Percentiles rank a stretch among this genome's conserved stretches.
Evolutionary conservation across 768 basidiomycete genomes (phyloP).

Genomic region (Mycena pura): DNA sequence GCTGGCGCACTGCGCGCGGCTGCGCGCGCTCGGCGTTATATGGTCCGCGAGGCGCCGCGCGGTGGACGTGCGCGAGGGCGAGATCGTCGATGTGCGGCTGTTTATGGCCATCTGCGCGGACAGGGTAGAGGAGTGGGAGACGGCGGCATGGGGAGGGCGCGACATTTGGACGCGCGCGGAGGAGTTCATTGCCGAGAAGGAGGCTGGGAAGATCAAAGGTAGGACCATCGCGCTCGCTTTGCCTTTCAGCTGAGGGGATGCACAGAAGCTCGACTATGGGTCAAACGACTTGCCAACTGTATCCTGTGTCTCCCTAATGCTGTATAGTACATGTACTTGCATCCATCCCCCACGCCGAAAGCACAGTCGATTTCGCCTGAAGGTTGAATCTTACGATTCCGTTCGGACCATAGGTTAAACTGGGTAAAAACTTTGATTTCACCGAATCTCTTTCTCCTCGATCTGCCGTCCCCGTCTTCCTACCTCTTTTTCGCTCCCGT

Average conservation of each 20-base stretch:
- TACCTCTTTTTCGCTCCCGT: no score
- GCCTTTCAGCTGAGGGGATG: neutral
- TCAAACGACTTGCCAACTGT: neutral
- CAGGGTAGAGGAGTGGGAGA: conserved; percentile 7
- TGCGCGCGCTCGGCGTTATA: conserved; percentile 15
- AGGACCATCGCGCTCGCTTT: neutral
- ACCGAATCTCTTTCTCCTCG: no score
- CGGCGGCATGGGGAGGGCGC: neutral
- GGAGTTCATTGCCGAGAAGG: conserved; percentile 14
- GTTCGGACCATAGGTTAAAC: no score
- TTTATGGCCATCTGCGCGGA: conserved; percentile 7
- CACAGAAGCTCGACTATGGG: conserved; percentile 5
- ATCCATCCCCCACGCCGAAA: no score
- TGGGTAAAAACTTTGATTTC: no score
- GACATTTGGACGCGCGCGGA: conserved; percentile 19
- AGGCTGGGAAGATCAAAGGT: conserved; percentile 7
- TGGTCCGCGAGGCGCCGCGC: neutral
- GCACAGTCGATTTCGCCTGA: no score
- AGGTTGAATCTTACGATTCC: no score
- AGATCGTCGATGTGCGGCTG: conserved; percentile 11
- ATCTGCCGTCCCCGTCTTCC: no score
- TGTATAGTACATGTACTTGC: no score
- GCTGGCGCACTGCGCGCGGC: conserved; percentile 4
- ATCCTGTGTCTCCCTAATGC: no score
- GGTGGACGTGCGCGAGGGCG: conserved; percentile 12